Percentiles rank a stretch among this genome's conserved stretches.
phyloP scores from a whole-genome alignment of 768 basidiomycete genomes.

The Piloderma croceum region DNA sequence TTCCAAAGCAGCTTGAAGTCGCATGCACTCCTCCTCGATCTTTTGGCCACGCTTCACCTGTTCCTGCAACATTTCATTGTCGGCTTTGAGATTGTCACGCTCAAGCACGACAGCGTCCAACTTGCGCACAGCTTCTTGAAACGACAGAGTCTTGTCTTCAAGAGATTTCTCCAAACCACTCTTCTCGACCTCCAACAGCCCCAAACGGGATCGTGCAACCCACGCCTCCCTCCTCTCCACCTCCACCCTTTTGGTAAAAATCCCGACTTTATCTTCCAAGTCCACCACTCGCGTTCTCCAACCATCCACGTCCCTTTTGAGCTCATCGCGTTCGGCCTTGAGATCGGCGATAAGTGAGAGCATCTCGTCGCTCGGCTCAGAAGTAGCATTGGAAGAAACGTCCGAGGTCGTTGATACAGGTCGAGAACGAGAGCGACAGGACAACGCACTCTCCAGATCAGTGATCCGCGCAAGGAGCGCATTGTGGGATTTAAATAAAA shows the following conservation, averaged over 20 bases:
- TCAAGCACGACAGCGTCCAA: neutral
- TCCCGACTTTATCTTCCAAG: constrained; percentile 62
- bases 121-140: constrained; percentile 13
- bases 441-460: constrained; percentile 69
- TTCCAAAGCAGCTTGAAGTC: constrained; percentile 29
- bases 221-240: constrained; percentile 78
- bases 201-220: constrained; percentile 71
- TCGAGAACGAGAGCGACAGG: constrained; percentile 37
- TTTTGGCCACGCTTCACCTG: constrained; percentile 17
- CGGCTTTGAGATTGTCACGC: constrained; percentile 22
- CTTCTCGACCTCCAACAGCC: constrained; percentile 65
- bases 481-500: constrained; percentile 80
- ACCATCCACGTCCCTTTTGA: constrained; percentile 82
- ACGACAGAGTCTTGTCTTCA: constrained; percentile 27
- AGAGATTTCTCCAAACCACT: constrained; percentile 46
- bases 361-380: constrained; percentile 70
- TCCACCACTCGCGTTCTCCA: constrained; percentile 77
- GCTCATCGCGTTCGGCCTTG: constrained; percentile 84
- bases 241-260: constrained; percentile 66
- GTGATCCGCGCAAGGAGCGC: constrained; percentile 77
- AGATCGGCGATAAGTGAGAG: constrained; percentile 67
- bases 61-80: constrained; percentile 20
- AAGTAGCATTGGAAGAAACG: constrained; percentile 25
- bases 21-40: constrained; percentile 32
- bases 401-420: constrained; percentile 49